Evolutionary conservation across 2,329 filamentous ascomycete genomes (phyloP).

Genomic region (Metarhizium anisopliae): DNA sequence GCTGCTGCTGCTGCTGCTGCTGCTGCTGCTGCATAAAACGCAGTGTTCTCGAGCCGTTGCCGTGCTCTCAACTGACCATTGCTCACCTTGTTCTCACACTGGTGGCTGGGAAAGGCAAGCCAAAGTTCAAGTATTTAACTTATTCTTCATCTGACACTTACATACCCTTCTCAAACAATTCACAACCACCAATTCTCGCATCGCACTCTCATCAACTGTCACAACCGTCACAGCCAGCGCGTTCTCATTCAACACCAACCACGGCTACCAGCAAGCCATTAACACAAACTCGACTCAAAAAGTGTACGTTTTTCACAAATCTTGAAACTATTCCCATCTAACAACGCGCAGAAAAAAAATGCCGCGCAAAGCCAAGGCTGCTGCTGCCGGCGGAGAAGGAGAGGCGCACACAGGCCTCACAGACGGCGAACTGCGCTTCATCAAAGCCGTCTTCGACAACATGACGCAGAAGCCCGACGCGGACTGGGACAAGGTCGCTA

Average conservation of each 20-base stretch:
- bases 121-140: too few relatives aligned
- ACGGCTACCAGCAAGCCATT: not conserved
- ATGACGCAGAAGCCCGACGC: conserved; percentile 31
- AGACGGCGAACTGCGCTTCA: conserved; percentile 26
- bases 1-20: too few relatives aligned
- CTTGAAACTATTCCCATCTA: not conserved
- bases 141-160: too few relatives aligned
- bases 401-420: conserved; percentile 18
- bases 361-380: conserved; percentile 4
- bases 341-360: not conserved
- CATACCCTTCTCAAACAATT: too few relatives aligned
- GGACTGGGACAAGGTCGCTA: conserved; percentile 31
- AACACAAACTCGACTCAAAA: not conserved
- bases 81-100: too few relatives aligned
- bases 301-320: not conserved
- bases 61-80: too few relatives aligned
- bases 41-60: too few relatives aligned
- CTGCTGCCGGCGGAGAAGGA: conserved; percentile 8
- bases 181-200: too few relatives aligned
- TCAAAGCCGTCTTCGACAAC: conserved; percentile 32
- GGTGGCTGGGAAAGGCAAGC: too few relatives aligned
- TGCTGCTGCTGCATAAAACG: too few relatives aligned
- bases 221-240: not conserved
- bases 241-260: not conserved
- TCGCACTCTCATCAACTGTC: not conserved